These are phyloP conservation scores for Boletus subcaerulescens DNA, from an alignment of 768 basidiomycete species.

Conservation along the genomic window DNA sequence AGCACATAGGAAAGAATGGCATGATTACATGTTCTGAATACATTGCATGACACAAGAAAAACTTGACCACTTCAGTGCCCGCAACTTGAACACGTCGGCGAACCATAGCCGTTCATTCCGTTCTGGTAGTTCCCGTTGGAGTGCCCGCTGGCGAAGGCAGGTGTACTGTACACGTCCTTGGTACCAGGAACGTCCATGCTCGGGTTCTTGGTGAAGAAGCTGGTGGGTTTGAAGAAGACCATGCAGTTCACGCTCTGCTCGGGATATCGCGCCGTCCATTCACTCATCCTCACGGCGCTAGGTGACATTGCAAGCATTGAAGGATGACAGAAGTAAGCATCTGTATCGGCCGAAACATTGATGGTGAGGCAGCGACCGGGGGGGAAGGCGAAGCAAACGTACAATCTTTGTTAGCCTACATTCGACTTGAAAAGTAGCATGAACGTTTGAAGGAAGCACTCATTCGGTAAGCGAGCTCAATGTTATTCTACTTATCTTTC, in stretches of 20 bases:
- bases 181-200: conserved; percentile 84
- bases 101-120: no score
- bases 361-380: conserved; percentile 16
- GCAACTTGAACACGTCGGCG: no score
- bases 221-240: conserved; percentile 72
- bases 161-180: conserved; percentile 58
- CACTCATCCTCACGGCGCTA: conserved; percentile 25
- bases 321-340: conserved; percentile 47
- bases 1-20: background rate
- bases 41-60: no score
- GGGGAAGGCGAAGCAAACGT: conserved; percentile 34
- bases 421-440: conserved; percentile 95
- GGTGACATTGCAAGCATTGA: conserved; percentile 79
- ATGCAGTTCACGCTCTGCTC: conserved; percentile 23
- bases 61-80: no score
- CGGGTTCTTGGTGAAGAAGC: conserved; percentile 86
- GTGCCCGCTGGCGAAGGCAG: conserved; percentile 48
- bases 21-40: conserved; percentile 4
- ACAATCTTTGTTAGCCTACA: conserved; percentile 62
- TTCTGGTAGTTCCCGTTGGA: background rate
- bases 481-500: background rate
- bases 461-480: conserved; percentile 51
- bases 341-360: background rate
- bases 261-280: no score
- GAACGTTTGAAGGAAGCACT: conserved; percentile 94